phyloP scores from a whole-genome alignment of 2,329 filamentous ascomycete genomes.

The Claviceps spartinae region DNA sequence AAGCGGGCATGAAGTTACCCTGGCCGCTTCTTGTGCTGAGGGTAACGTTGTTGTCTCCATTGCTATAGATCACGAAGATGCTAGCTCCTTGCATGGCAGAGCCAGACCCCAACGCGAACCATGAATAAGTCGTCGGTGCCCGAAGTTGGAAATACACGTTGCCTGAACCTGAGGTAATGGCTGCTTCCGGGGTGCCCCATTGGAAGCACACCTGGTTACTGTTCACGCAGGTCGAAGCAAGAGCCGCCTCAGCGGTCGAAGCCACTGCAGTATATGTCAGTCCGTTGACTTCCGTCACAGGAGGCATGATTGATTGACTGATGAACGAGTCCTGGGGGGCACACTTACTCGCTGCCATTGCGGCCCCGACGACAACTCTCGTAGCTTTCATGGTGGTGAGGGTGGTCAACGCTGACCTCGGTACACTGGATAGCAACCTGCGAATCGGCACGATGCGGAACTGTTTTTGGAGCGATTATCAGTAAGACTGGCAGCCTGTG shows the following conservation, averaged over 20 bases:
- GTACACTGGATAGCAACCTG: background rate
- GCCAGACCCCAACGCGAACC: slow-evolving; percentile 48
- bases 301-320: background rate
- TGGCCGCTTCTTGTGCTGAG: slow-evolving; percentile 41
- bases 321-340: background rate
- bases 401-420: background rate
- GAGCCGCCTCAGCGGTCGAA: background rate
- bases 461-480: background rate
- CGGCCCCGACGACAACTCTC: background rate
- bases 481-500: too few relatives aligned
- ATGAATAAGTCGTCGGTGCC: slow-evolving; percentile 37
- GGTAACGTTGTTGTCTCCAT: slow-evolving; percentile 46
- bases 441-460: background rate
- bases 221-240: background rate
- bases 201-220: slow-evolving; percentile 32
- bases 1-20: slow-evolving; percentile 34
- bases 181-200: slow-evolving; percentile 39
- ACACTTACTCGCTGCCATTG: slow-evolving; percentile 1
- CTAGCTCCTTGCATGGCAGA: slow-evolving; percentile 39
- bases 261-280: background rate
- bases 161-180: slow-evolving; percentile 33
- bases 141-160: slow-evolving; percentile 44
- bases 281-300: background rate
- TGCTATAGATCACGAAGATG: slow-evolving; percentile 50
- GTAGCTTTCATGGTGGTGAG: background rate